Evolutionary conservation across 2,329 filamentous ascomycete species (phyloP).

Genomic region (Periconia digitata): DNA sequence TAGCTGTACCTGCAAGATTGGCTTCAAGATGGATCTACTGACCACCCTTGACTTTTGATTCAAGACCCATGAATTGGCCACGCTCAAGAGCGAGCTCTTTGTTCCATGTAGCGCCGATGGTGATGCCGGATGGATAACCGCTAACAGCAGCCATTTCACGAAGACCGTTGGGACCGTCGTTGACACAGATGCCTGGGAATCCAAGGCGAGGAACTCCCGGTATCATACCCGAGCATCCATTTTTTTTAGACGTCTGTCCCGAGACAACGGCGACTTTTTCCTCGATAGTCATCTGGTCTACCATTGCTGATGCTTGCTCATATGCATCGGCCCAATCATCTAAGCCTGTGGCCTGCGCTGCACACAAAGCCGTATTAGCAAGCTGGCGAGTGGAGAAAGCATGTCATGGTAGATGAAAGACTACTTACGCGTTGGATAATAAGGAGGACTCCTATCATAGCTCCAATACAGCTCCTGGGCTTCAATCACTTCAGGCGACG

Average conservation of each 20-base stretch:
- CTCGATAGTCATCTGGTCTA: neutral
- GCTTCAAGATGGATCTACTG: neutral
- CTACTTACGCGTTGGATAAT: too few species aligned
- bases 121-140: neutral
- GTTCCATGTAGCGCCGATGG: neutral
- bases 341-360: too few species aligned
- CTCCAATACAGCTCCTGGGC: neutral
- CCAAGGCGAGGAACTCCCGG: neutral
- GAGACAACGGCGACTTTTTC: neutral
- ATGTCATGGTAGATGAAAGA: too few species aligned
- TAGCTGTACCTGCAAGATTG: neutral
- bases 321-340: neutral
- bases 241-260: neutral
- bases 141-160: neutral
- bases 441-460: too few species aligned
- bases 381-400: too few species aligned
- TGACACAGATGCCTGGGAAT: neutral
- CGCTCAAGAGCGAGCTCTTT: neutral
- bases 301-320: neutral
- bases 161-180: neutral
- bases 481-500: slow-evolving; percentile 2
- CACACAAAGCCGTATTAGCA: too few species aligned
- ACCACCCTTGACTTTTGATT: neutral
- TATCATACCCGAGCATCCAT: neutral
- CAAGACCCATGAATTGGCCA: neutral